A percentile compares a stretch with the other conserved stretches of the same genome.
Conservation (phyloP, 2,329 filamentous ascomycete species). For the Hypoxylon sp. region DNA sequence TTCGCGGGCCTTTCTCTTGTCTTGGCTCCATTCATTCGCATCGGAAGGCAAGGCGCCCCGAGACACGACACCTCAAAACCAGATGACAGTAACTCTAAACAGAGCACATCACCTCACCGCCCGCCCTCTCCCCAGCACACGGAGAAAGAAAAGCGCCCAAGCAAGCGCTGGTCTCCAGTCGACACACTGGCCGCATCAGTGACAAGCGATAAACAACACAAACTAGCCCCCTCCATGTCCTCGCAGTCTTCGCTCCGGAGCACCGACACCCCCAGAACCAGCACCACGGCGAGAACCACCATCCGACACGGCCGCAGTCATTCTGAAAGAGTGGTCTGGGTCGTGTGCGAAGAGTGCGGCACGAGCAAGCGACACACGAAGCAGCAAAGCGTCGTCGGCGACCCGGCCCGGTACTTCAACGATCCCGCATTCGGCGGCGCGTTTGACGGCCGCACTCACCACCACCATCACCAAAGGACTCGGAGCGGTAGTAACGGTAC, state of each 20-base stretch:
- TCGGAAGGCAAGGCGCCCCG: conserved; percentile 45
- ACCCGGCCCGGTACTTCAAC: conserved; percentile 50
- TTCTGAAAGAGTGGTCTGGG: conserved; percentile 49
- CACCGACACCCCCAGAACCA: conserved; percentile 42
- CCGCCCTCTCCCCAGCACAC: conserved; percentile 18
- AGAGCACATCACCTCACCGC: conserved; percentile 8
- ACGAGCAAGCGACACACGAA: conserved; percentile 47
- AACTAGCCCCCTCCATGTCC: conserved; percentile 43
- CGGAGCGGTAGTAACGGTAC: conserved; percentile 9
- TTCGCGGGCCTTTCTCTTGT: conserved; percentile 49
- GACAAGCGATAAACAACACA: conserved; percentile 38
- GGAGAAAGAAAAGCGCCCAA: conserved; percentile 43
- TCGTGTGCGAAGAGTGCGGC: conserved; percentile 51
- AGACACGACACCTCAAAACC: conserved; percentile 19
- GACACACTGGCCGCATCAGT: conserved; percentile 42
- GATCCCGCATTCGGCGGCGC: conserved; percentile 42
- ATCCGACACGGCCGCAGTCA: conserved; percentile 42
- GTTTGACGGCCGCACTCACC: conserved; percentile 15
- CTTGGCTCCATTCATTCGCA: conserved; percentile 49
- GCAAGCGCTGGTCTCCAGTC: conserved; percentile 50
- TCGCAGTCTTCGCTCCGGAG: conserved; percentile 45
- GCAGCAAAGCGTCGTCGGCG: conserved; percentile 42
- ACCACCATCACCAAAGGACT: conserved; percentile 9
- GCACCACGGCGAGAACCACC: conserved; percentile 41
- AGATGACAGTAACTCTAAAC: conserved; percentile 18